Percentiles rank a stretch among this genome's conserved stretches.
phyloP scores from a whole-genome alignment of 805 yeast genomes.

The Lachancea nothofagi region DNA sequence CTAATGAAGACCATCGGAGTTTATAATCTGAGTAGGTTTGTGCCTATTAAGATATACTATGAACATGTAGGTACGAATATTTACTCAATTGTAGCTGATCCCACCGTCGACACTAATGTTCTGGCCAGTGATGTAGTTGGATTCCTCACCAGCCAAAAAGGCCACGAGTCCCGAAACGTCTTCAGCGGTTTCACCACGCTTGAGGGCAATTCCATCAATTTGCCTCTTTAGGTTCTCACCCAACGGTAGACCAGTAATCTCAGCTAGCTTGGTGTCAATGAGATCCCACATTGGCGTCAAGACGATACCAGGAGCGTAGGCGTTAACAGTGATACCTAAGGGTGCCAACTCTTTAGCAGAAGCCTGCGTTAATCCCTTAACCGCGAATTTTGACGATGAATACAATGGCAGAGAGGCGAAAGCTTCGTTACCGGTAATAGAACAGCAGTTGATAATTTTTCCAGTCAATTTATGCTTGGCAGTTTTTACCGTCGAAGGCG shows the following conservation, averaged over 20 bases:
- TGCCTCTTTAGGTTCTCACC: slow-evolving; percentile 26
- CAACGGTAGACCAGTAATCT: slow-evolving; percentile 23
- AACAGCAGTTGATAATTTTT: slow-evolving; percentile 37
- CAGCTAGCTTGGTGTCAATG: slow-evolving; percentile 26
- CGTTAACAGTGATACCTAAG: slow-evolving; percentile 36
- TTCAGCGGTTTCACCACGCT: slow-evolving; percentile 34
- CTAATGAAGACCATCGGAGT: neutral
- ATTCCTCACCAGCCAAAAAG: slow-evolving; percentile 34
- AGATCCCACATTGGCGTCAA: slow-evolving; percentile 36
- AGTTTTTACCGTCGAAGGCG: slow-evolving; percentile 2
- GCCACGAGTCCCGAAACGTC: slow-evolving; percentile 35
- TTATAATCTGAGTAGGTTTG: too few relatives aligned
- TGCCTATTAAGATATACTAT: too few relatives aligned
- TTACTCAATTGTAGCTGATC: slow-evolving; percentile 14
- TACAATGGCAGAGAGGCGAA: slow-evolving; percentile 33
- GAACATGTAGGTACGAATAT: too few relatives aligned
- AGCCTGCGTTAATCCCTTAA: slow-evolving; percentile 34
- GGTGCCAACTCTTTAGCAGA: slow-evolving; percentile 37
- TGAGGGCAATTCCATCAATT: slow-evolving; percentile 31
- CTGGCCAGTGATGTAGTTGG: slow-evolving; percentile 36
- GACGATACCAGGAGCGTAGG: slow-evolving; percentile 39
- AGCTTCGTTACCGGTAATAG: slow-evolving; percentile 34
- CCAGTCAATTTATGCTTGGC: slow-evolving; percentile 26
- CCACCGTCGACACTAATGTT: slow-evolving; percentile 37
- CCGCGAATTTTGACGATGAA: slow-evolving; percentile 36